Evolutionary conservation across 805 yeast genomes (phyloP).

Genomic region (Ogataea angusta): DNA sequence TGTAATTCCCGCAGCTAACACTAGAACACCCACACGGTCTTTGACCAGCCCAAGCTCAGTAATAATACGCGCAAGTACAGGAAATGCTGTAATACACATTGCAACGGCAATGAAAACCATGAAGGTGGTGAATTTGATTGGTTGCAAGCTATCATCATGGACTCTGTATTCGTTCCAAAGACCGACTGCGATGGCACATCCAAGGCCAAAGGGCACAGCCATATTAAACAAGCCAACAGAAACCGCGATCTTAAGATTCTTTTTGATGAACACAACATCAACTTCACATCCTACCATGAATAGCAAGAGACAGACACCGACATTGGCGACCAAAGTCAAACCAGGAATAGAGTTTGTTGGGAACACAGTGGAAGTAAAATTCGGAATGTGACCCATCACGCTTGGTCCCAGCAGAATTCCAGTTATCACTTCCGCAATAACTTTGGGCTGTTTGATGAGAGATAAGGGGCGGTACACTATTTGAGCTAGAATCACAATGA

Average conservation of each 20-base stretch:
- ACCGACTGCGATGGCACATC: constrained; percentile 69
- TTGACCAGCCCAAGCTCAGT: constrained; percentile 68
- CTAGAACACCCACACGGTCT: constrained; percentile 69
- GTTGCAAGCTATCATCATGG: constrained; percentile 31
- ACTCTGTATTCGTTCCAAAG: constrained; percentile 54
- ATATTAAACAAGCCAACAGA: constrained; percentile 68
- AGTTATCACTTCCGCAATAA: constrained; percentile 76
- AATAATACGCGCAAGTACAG: constrained; percentile 75
- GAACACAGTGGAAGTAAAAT: constrained; percentile 62
- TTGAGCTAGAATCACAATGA: constrained; percentile 59
- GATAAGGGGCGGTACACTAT: constrained; percentile 58
- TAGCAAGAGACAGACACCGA: constrained; percentile 71
- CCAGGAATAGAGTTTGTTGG: constrained; percentile 62
- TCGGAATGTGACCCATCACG: constrained; percentile 68
- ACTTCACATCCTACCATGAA: constrained; percentile 80
- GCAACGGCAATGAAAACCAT: constrained; percentile 84
- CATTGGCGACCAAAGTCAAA: constrained; percentile 63
- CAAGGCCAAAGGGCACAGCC: constrained; percentile 78
- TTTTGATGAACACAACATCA: constrained; percentile 60
- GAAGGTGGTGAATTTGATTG: constrained; percentile 62
- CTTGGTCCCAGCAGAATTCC: constrained; percentile 77
- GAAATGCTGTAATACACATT: constrained; percentile 81
- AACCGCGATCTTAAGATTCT: constrained; percentile 57
- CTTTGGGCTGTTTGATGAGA: constrained; percentile 68
- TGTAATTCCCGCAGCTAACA: constrained; percentile 79